These are phyloP conservation scores for Pleurotus platypus DNA, from an alignment of 768 basidiomycete species.

Conservation along the genomic window DNA sequence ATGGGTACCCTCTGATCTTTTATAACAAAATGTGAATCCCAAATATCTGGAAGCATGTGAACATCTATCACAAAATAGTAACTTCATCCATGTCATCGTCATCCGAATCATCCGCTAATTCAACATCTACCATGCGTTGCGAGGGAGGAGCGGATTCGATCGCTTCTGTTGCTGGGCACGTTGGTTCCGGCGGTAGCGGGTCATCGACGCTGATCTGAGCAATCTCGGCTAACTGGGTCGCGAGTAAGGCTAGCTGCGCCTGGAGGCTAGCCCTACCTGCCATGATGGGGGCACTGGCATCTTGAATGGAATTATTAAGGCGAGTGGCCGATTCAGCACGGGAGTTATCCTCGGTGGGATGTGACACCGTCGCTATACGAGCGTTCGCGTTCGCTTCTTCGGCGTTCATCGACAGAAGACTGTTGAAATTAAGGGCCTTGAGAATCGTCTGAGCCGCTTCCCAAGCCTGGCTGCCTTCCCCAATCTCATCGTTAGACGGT, in stretches of 20 bases:
- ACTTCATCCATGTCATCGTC: conserved; percentile 14
- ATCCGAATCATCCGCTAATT: conserved; percentile 6
- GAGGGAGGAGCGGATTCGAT: not conserved
- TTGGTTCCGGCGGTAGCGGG: not conserved
- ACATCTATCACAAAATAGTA: conserved; percentile 1
- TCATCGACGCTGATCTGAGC: conserved; percentile 39
- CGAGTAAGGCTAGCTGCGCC: conserved; percentile 68
- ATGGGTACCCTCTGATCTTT: too few species aligned
- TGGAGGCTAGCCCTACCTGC: conserved; percentile 64
- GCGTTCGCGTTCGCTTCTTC: conserved; percentile 15
- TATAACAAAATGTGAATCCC: too few species aligned
- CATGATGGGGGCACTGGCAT: conserved; percentile 8
- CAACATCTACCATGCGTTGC: not conserved
- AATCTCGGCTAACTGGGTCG: conserved; percentile 69
- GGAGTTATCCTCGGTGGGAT: not conserved
- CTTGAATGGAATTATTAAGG: not conserved
- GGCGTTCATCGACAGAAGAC: conserved; percentile 38
- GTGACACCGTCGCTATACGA: conserved; percentile 1
- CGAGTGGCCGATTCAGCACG: not conserved
- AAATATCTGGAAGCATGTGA: too few species aligned
- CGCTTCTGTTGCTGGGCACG: not conserved
- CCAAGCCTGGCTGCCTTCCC: conserved; percentile 60
- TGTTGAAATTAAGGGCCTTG: conserved; percentile 72
- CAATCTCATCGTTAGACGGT: conserved; percentile 26
- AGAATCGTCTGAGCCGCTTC: conserved; percentile 77